Evolutionary conservation across 2,329 filamentous ascomycete genomes (phyloP), one percentile per base, ranked within the genome.

Genomic region (Penicillium occitanis): DNA sequence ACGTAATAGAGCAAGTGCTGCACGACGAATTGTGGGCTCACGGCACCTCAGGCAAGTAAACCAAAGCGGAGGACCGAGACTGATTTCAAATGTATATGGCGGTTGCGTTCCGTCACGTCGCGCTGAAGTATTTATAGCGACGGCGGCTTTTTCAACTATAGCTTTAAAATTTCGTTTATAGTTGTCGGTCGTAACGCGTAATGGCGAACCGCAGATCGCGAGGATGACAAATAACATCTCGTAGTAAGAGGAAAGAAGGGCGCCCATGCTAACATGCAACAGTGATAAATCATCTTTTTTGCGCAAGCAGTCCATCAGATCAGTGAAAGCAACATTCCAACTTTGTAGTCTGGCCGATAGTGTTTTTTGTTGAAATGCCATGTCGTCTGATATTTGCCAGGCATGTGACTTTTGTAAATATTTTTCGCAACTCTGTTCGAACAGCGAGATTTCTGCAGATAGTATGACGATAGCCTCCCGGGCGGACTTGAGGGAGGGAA

Each of bases 61-160:
- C 69, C 71, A 78, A 2, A 78, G 69, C 2, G 74, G 74, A 10
- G 73, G 50, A 1, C 69, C 73, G 17, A 76, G 63, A 14, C 70
- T 70, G 6, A 76, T 61, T 28, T 77, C 75, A 61, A 76, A 76
- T 5, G 74, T 76, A 33, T 74, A 77, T 6, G 72, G 73, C 5
- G 72, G 68, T 44, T 72, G 71, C 1, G 69, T 71, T 11, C 74
- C 71, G 33, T 76, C 72, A 1, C 65, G 25, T 53, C 69, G 67
- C 0, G 59, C 57, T 3, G 70, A 71, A 2, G 64, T 66, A 25
- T 70, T 58, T 0, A 76, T 60, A 3, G 70, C 70, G 17, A 53
- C 14, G 10, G 22, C 22, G 35, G 55, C 11, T 33, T 65, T 53
- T 33, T 65, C 35, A 13, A 66, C 17, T 25, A 66, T 66, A 13